Evolutionary conservation across 2,329 filamentous ascomycete species (phyloP).

Genomic region (Talaromyces amestolkiae): DNA sequence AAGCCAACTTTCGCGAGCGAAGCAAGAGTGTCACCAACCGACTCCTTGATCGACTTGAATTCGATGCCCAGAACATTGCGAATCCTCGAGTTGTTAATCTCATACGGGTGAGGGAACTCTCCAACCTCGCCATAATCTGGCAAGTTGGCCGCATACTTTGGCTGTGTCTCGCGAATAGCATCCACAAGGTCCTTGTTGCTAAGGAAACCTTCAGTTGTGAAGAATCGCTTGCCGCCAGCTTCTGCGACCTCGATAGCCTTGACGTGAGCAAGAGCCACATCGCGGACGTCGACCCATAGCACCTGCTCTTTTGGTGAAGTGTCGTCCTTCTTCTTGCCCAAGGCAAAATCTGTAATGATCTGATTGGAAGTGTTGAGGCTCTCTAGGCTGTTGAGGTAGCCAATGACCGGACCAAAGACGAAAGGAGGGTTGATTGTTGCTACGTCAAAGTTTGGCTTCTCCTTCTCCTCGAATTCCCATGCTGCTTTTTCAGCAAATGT

Average conservation of each 20-base stretch:
- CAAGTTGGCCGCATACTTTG: conserved; percentile 42
- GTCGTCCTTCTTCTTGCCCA: conserved; percentile 58
- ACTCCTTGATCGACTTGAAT: conserved; percentile 40
- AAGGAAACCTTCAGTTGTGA: conserved; percentile 42
- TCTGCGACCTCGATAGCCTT: conserved; percentile 47
- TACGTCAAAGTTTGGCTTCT: conserved; percentile 59
- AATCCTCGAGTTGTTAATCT: conserved; percentile 41
- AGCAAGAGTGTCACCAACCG: conserved; percentile 39
- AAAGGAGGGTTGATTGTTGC: conserved; percentile 62
- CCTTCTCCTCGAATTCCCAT: conserved; percentile 61
- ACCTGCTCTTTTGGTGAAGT: conserved; percentile 59
- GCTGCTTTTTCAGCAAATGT: conserved; percentile 64
- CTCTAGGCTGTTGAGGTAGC: conserved; percentile 63
- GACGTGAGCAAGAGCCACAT: conserved; percentile 50
- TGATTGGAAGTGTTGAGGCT: conserved; percentile 71
- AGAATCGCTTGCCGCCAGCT: conserved; percentile 48
- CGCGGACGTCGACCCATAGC: conserved; percentile 57
- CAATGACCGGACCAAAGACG: conserved; percentile 62
- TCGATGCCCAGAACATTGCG: conserved; percentile 42
- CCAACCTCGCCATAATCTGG: conserved; percentile 38
- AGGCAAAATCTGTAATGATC: conserved; percentile 62
- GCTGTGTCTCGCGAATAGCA: conserved; percentile 42
- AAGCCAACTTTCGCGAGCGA: conserved; percentile 35
- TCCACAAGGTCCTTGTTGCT: conserved; percentile 45
- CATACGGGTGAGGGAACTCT: conserved; percentile 30